Percentiles rank a stretch among this genome's conserved stretches.
phyloP scores from a whole-genome alignment of 768 basidiomycete species.

The Agaricus subrufescens region DNA sequence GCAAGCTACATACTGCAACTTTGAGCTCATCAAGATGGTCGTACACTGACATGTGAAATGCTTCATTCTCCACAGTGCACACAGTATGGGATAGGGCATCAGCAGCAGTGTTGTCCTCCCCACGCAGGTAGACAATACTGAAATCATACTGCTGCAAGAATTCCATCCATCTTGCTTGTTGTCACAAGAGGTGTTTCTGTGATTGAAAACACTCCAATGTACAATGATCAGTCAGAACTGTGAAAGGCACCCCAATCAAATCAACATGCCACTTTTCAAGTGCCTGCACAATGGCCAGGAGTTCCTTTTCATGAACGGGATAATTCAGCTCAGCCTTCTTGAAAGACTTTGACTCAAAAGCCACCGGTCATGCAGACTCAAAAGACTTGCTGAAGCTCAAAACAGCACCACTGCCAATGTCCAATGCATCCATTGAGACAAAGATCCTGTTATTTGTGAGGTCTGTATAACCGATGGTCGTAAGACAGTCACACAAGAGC shows the following conservation, averaged over 20 bases:
- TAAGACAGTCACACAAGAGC: slow-evolving; percentile 7
- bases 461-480: slow-evolving; percentile 9
- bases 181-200: slow-evolving; percentile 25
- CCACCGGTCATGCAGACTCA: slow-evolving; percentile 26
- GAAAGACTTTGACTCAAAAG: slow-evolving; percentile 21
- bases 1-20: slow-evolving; percentile 22
- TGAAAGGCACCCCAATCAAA: slow-evolving; percentile 15
- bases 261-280: slow-evolving; percentile 21
- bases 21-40: slow-evolving; percentile 24
- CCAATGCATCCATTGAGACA: slow-evolving; percentile 25
- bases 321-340: slow-evolving; percentile 26
- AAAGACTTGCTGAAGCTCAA: slow-evolving; percentile 24
- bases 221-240: slow-evolving; percentile 30
- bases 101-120: too few species aligned
- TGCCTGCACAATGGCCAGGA: slow-evolving; percentile 28
- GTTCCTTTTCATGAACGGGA: slow-evolving; percentile 30
- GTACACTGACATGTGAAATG: too few species aligned
- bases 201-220: slow-evolving; percentile 25
- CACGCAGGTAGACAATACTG: too few species aligned
- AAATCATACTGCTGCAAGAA: slow-evolving; percentile 16
- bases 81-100: too few species aligned
- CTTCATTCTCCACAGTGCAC: too few species aligned
- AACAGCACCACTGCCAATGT: slow-evolving; percentile 21
- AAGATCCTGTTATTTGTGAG: slow-evolving; percentile 24
- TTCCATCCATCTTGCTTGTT: slow-evolving; percentile 27